Evolutionary conservation across 2,329 filamentous ascomycete species (phyloP), one percentile per base, ranked within the genome.

Genomic region (Trichoderma simmonsii): DNA sequence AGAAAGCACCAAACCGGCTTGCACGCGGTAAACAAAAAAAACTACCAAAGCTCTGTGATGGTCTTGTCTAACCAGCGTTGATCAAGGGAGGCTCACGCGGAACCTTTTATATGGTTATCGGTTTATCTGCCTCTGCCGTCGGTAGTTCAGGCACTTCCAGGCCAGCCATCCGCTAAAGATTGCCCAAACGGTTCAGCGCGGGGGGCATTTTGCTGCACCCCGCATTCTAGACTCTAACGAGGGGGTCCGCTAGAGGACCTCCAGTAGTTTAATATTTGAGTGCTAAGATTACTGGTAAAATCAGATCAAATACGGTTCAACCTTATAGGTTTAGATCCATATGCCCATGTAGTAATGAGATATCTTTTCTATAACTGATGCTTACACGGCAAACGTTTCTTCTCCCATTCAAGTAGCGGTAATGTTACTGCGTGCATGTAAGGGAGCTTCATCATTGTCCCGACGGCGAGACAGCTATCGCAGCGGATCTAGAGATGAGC

Each of bases 121-220:
- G 21, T 21, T 54, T 54, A 54, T 54, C 21, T 54, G 48, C 48
- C 48, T 24, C 21, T 24, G n/a, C 48, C 48, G 18, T 51, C 43
- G 43, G 32, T 30, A 56, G 48, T 51, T 43, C 36, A 28, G 36
- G 56, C 36, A 57, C 43, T 66, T 24, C 21, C 39, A 2, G 21
- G 32, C 36, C 39, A 28, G 26, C 34, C 36, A 59, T 59, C 65
- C 56, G n/a, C 65, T 51, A 60, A 61, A 59, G 28, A 30, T 60
- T 69, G 34, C 56, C 56, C n/a, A 43, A 60, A 60, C 11, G n/a
- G 54, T 43, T 28, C 2, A 48, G 56, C 4, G 28, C 28, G 30
- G 63, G 63, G 63, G 63, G 62, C 14, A 39, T 69, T 60, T 36
- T 24, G 56, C 36, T 69, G 65, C 56, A 51, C 65, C 65, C 54